Percentiles rank a stretch among this genome's conserved stretches.
Evolutionary conservation across 2,329 filamentous ascomycete species (phyloP).

Genomic region (Microascus cirrosus): DNA sequence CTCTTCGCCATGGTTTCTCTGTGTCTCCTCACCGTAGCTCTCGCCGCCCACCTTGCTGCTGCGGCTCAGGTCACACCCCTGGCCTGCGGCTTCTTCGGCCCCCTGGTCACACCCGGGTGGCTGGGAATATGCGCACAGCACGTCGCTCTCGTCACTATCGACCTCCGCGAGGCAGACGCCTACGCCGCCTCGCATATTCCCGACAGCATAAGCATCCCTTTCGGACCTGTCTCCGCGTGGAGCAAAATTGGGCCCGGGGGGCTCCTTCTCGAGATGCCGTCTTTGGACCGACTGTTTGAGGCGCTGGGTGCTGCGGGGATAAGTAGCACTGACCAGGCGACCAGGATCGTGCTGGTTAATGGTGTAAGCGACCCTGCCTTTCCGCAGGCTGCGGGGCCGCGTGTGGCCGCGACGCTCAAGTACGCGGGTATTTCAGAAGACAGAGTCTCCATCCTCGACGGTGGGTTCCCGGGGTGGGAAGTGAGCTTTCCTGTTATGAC

Average conservation of each 20-base stretch:
- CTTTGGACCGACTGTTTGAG: no score
- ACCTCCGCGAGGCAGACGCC: slow-evolving; percentile 3
- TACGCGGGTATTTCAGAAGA: slow-evolving; percentile 5
- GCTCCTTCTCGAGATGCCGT: no score
- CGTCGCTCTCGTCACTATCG: slow-evolving; percentile 1
- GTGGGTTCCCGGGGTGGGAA: no score
- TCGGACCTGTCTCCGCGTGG: background rate
- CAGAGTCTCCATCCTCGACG: background rate
- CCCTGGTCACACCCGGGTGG: no score
- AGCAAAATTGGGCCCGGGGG: no score
- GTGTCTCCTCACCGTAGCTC: no score
- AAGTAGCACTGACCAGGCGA: background rate
- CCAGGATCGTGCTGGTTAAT: slow-evolving; percentile 3
- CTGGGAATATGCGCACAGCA: background rate
- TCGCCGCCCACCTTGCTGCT: no score
- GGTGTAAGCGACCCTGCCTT: slow-evolving; percentile 1
- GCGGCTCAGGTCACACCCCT: no score
- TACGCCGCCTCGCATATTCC: slow-evolving; percentile 5
- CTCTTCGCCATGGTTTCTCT: no score
- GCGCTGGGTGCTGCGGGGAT: no score
- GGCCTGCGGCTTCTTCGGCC: no score
- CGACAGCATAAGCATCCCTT: slow-evolving; percentile 1
- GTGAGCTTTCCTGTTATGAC: background rate
- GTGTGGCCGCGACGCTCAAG: slow-evolving; percentile 5
- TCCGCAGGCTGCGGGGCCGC: slow-evolving; percentile 1